Percentiles rank a stretch among this genome's conserved stretches.
phyloP scores from a whole-genome alignment of 1,139 yeast species.

The Suhomyces terraborum region DNA sequence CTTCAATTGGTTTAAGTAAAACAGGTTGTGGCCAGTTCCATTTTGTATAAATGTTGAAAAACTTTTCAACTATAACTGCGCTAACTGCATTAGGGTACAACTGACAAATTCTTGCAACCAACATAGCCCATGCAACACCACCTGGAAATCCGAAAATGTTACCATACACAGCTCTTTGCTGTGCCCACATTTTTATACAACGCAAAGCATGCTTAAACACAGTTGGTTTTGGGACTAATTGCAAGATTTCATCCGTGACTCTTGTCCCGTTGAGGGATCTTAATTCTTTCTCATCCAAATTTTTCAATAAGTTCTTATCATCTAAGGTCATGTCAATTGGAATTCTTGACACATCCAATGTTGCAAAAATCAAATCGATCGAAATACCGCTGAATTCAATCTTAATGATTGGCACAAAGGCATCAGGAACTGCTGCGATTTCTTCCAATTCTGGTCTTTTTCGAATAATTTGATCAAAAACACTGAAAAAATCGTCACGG shows the following conservation, averaged over 20 bases:
- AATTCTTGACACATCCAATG: constrained; percentile 76
- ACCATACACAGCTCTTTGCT: constrained; percentile 88
- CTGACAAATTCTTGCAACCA: constrained; percentile 95
- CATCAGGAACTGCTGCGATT: constrained; percentile 91
- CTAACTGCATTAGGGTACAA: constrained; percentile 95
- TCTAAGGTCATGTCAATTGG: constrained; percentile 73
- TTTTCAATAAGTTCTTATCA: constrained; percentile 80
- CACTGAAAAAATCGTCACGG: constrained; percentile 82
- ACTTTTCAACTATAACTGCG: constrained; percentile 84
- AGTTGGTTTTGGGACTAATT: constrained; percentile 87
- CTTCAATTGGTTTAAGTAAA: constrained; percentile 85
- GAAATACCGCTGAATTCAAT: constrained; percentile 85
- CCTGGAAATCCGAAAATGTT: constrained; percentile 98
- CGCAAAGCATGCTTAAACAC: constrained; percentile 91
- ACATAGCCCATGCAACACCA: constrained; percentile 99
- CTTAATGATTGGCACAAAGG: constrained; percentile 93
- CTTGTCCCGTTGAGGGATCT: constrained; percentile 93
- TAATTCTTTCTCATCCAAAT: constrained; percentile 86
- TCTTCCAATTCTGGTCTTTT: constrained; percentile 82
- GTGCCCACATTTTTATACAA: constrained; percentile 96
- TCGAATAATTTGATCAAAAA: constrained; percentile 67
- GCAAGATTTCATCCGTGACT: constrained; percentile 91
- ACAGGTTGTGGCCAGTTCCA: constrained; percentile 99
- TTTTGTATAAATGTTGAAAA: constrained; percentile 78
- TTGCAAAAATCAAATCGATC: constrained; percentile 85